Evolutionary conservation across 2,329 filamentous ascomycete species (phyloP), one percentile per base, ranked within the genome.

Genomic region (Ceratocystis cacaofunesta): DNA sequence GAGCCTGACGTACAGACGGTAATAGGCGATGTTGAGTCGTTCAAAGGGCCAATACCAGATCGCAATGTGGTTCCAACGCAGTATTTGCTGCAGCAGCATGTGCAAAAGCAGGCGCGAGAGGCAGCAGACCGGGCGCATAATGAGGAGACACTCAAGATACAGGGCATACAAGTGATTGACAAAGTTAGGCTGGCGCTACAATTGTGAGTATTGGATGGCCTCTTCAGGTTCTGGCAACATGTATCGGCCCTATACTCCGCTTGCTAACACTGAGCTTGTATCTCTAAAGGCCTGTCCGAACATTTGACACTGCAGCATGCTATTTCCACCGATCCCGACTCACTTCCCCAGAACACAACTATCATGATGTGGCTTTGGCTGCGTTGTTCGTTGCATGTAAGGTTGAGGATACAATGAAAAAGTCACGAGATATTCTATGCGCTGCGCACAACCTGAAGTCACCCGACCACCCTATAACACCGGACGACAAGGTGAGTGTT

Each of bases 351-450:
- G 90, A 92, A 71, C 96, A 95, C 75, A 89, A 88, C 73, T 91
- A 86, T 69, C 76, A 90, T 74, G 92, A 97, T 73, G 92, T 90
- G 1, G 90, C 92, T 0, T 84, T 94, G 5, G 90, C 94, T 0
- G 88, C 90, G 28, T 78, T 99, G 7, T 92, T 97, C 72, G 89
- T 92, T 2, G 92, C 92, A 1, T 97, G 92, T 79, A 99, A 99
- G 77, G 91, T 95, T 58, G 94, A 99, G 75, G 94, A 99, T 74
- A 99, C 94, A 0, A 83, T 96, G 70, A 99, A 99, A 77, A 97
- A 97, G 78, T 95, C 90, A 2, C 85, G 84, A 66, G 94, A 99
- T 69, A 95, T 99, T 68, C 79, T 97, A 17, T 95, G 90, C 67
- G 91, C 92, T 0, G 87, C 90, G 28, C 90, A 92, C 76, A 96